Conservation (phyloP, 2,329 filamentous ascomycete species). For the Calonectria pseudoreteaudii region DNA sequence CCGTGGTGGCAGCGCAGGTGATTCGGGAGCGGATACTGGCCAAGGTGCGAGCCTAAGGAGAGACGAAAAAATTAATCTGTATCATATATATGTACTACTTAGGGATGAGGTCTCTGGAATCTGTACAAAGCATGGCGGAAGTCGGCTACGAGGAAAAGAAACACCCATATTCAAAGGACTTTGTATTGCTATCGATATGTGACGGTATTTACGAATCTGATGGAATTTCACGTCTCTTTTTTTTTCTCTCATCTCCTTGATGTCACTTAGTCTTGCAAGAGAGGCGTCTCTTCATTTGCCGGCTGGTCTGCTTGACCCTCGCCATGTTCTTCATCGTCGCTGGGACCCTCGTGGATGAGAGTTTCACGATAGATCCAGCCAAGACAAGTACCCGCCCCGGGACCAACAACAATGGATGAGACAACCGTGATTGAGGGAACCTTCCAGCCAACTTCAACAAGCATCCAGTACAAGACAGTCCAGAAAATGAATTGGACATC, state of each 20-base stretch:
- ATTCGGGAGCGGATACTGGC: constrained; percentile 80
- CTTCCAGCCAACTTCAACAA: constrained; percentile 62
- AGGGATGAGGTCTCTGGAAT: constrained; percentile 39
- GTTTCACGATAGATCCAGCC: constrained; percentile 55
- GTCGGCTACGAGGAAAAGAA: constrained; percentile 31
- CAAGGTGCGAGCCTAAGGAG: constrained; percentile 36
- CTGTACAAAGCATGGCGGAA: constrained; percentile 42
- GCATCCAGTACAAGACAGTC: constrained; percentile 65
- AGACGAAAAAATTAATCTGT: constrained; percentile 40
- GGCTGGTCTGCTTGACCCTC: constrained; percentile 14
- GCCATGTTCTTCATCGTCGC: constrained; percentile 25
- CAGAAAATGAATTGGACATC: constrained; percentile 58
- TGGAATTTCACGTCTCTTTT: constrained; percentile 16
- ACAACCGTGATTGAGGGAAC: constrained; percentile 48
- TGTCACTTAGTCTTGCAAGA: constrained; percentile 40
- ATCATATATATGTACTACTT: constrained; percentile 46
- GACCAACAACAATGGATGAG: constrained; percentile 48
- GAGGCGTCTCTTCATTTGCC: constrained; percentile 49
- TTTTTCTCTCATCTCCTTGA: constrained; percentile 1
- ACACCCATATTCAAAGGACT: constrained; percentile 32
- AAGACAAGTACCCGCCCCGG: constrained; percentile 52
- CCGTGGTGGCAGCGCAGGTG: constrained; percentile 78
- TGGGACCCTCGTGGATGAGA: constrained; percentile 45
- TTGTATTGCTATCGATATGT: constrained; percentile 36
- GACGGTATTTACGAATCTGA: constrained; percentile 29